A percentile compares a stretch with the other conserved stretches of the same genome.
Conservation (phyloP, 768 basidiomycete species). For the Ramaria sp. region DNA sequence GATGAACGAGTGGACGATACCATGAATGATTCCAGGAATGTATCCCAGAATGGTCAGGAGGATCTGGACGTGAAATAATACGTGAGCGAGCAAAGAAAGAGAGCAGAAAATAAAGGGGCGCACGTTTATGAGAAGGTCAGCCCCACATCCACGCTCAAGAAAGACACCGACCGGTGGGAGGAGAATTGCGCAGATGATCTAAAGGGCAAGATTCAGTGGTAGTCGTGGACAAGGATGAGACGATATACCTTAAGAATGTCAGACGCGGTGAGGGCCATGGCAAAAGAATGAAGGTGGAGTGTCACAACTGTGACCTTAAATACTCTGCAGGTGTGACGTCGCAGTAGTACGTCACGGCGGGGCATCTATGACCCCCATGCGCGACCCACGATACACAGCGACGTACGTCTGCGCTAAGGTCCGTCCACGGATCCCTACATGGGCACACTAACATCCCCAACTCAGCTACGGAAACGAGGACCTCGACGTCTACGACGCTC, state of each 20-base stretch:
- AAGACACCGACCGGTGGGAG: slow-evolving; percentile 83
- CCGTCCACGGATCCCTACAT: slow-evolving; percentile 40
- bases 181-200: slow-evolving; percentile 57
- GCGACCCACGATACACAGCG: not conserved
- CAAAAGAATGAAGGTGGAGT: slow-evolving; percentile 11
- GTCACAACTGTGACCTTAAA: slow-evolving; percentile 5
- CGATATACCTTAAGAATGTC: slow-evolving; percentile 66
- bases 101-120: slow-evolving; percentile 16
- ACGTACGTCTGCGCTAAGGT: slow-evolving; percentile 7
- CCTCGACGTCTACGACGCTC: slow-evolving; percentile 8
- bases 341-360: not conserved
- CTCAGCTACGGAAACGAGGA: not conserved
- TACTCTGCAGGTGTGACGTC: not conserved
- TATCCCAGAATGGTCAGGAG: slow-evolving; percentile 59
- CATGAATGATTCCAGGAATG: slow-evolving; percentile 74
- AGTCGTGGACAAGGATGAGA: not conserved
- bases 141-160: slow-evolving; percentile 74
- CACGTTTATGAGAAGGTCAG: slow-evolving; percentile 73
- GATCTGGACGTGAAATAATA: slow-evolving; percentile 1
- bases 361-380: not conserved
- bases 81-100: slow-evolving; percentile 1
- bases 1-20: slow-evolving; percentile 18
- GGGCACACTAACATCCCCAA: slow-evolving; percentile 30
- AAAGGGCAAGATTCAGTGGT: not conserved
- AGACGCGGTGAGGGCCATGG: slow-evolving; percentile 61